Base-by-base conservation (phyloP, 2,329 filamentous ascomycete genomes). In the Beauveria varroae region DNA sequence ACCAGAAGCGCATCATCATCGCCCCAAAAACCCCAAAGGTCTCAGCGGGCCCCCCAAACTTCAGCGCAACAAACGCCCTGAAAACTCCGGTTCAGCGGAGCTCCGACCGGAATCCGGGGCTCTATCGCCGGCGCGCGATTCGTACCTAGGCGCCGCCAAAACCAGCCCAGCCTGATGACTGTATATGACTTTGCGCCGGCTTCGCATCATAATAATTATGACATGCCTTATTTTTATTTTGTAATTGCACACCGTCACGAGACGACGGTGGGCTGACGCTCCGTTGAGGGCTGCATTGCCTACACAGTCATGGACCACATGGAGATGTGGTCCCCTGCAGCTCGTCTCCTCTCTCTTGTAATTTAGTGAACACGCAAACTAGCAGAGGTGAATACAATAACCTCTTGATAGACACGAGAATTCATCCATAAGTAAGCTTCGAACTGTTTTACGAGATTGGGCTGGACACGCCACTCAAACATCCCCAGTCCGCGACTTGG, bases 1-100 rank as follows among this genome's bases (percentile, higher is more conserved):
- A 2, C 18, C 28, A 30, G 3, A 10, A 30, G 28, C 28, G 9
- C 28, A 30, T 18, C 41, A 56, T 46, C 26, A 41, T 9, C 37
- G 7, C 52, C 20, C 37, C 40, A 28, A 8, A 28, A 26, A 3
- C 24, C 24, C 24, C 24, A 24, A 24, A 24, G 24, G 24, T 24
- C 24, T 24, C 24, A 24, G 24, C 24, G 24, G 24, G 2, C 24
- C 24, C 24, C 2, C 24, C 24, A 26, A 26, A 26, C 24, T 26
- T 26, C 24, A 26, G 24, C 24, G 24, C 24, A 26, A 26, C 24
- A 24, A 4, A 24, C 24, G 24, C 24, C 37, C 37, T 26, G 41
- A 61, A 61, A 61, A 61, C 30, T 61, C 59, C 59, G 59, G 51
- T 49, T 34, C 49, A 40, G 52, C 59, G 59, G 51, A 61, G 52